Base-by-base conservation (phyloP, 345 rosid species). In the Acer yangbiense region DNA sequence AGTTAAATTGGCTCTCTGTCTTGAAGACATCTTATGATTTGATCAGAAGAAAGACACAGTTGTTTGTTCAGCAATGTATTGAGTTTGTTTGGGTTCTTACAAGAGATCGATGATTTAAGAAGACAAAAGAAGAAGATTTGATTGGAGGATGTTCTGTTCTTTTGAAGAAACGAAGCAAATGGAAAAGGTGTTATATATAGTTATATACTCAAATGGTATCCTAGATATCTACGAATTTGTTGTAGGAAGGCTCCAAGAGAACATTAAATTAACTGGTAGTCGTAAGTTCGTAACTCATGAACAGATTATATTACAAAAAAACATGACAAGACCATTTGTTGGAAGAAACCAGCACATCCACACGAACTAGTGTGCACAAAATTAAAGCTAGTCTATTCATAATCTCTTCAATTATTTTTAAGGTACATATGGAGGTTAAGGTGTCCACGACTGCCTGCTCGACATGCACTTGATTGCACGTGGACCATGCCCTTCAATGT, bases 321-420 rank as follows among this genome's bases (percentile, higher is more conserved):
- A 60, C 39, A 66, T 44, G 65, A 77, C 3, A 23, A 12, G 58
- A 58, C 39, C 13, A 6, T 57, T 6, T 23, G 16, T 29, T 50
- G 69, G 21, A 55, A 67, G 68, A 80, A 20, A 43, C 46, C 10
- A 72, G 68, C 43, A 20, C 13, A 25, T 77, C 66, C 82, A 71
- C 62, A 20, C 12, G 48, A 62, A 44, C 57, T 71, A 12, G 21
- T n/a, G 21, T n/a, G 65, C 78, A 32, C 78, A 52, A 50, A 65
- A 75, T 75, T 54, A n/a, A 20, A 52, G 65, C 78, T 65, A 71
- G 78, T 75, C 64, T n/a, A 9, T 41, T 82, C 46, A 57, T 32
- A 27, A 18, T 66, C 71, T 66, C 71, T 18, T 10, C 64, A n/a
- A 60, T 60, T 2, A 46, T 46, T n/a, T 14, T 52, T 27, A 27